Evolutionary conservation across 2,329 filamentous ascomycete genomes (phyloP), one percentile per base, ranked within the genome.

Genomic region (Chlorencoelia australis): DNA sequence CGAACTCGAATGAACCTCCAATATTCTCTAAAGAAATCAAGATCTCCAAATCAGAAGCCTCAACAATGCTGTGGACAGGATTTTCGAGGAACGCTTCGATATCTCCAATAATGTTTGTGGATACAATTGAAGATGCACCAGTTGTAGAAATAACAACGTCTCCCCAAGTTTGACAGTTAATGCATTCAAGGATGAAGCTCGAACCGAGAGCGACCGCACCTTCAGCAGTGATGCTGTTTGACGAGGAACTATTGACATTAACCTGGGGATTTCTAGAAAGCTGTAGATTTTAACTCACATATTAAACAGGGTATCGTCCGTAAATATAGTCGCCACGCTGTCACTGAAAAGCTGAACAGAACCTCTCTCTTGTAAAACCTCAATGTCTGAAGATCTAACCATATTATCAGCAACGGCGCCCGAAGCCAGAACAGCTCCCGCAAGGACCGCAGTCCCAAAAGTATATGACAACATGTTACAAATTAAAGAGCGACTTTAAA

Each of bases 161-260:
- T 24, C 49, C 49, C 38, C 45, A 50, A 13, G 49, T 49, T 30
- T 40, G 34, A 30, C 49, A 52, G 13, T 48, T 46, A 8, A 48
- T 22, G 34, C 49, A 52, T 15, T 41, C 31, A 20, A 45, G 24
- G 22, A n/a, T n/a, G n/a, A n/a, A n/a, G n/a, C n/a, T n/a, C n/a
- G n/a, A n/a, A n/a, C n/a, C n/a, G n/a, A n/a, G n/a, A n/a, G n/a
- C n/a, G n/a, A n/a, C n/a, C n/a, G n/a, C n/a, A n/a, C n/a, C n/a
- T n/a, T n/a, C n/a, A n/a, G n/a, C n/a, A n/a, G n/a, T n/a, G n/a
- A n/a, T n/a, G n/a, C n/a, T n/a, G n/a, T n/a, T n/a, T n/a, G n/a
- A n/a, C n/a, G n/a, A n/a, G n/a, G n/a, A n/a, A n/a, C n/a, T n/a
- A n/a, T n/a, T n/a, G 17, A 11, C 22, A 4, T 32, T 13, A 3